These are phyloP conservation scores for Alternaria triticina DNA, from an alignment of 2,329 filamentous ascomycete genomes.

Conservation along the genomic window DNA sequence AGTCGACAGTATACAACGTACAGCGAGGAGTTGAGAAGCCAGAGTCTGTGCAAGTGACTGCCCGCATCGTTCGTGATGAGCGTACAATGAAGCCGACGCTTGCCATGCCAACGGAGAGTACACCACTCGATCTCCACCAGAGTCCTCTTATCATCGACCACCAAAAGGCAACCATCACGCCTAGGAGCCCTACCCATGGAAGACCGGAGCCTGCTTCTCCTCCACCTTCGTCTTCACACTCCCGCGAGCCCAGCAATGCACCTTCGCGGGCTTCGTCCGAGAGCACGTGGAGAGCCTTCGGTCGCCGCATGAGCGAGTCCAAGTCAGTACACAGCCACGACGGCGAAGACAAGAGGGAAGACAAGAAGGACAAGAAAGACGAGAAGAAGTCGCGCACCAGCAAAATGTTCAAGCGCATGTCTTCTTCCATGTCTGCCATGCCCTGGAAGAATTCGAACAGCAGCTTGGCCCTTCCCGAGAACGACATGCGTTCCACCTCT, in stretches of 20 bases:
- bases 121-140: conserved; percentile 58
- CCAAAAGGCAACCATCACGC: conserved; percentile 49
- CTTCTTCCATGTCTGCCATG: conserved; percentile 61
- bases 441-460: conserved; percentile 57
- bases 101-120: conserved; percentile 58
- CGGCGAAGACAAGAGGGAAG: conserved; percentile 49
- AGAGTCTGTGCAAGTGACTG: conserved; percentile 87
- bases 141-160: conserved; percentile 70
- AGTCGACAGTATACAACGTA: conserved; percentile 50
- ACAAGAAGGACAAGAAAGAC: conserved; percentile 58
- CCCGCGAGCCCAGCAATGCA: conserved; percentile 36
- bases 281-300: conserved; percentile 47
- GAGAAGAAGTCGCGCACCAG: conserved; percentile 65
- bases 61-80: conserved; percentile 77
- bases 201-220: conserved; percentile 43
- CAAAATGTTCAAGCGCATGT: conserved; percentile 71
- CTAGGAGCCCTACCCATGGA: conserved; percentile 34
- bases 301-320: conserved; percentile 47
- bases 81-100: conserved; percentile 39
- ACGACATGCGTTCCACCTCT: conserved; percentile 35
- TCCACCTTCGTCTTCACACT: conserved; percentile 38
- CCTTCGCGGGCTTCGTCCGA: conserved; percentile 49
- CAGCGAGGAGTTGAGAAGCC: conserved; percentile 54
- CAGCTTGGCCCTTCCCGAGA: conserved; percentile 50
- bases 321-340: conserved; percentile 40